Evolutionary conservation across 2,329 filamentous ascomycete species (phyloP).

Genomic region (Blastomyces emzantsi): DNA sequence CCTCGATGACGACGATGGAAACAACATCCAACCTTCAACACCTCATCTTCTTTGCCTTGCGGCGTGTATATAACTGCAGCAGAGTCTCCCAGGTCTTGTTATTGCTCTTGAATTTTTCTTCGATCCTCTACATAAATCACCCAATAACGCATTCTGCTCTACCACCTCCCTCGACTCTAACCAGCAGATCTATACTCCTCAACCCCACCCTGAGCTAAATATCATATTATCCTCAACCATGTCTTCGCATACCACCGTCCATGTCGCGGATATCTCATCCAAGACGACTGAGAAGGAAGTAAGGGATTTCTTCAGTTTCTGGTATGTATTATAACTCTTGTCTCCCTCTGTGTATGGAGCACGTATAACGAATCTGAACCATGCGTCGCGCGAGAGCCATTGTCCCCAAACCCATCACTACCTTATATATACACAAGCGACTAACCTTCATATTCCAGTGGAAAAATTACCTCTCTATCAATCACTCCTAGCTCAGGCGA

Average conservation of each 20-base stretch:
- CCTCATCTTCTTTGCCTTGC: background rate
- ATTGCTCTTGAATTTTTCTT: background rate
- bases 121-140: background rate
- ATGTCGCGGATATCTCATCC: constrained; percentile 80
- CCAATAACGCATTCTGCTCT: background rate
- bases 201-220: too few relatives aligned
- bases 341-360: too few relatives aligned
- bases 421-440: background rate
- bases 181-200: too few relatives aligned
- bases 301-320: constrained; percentile 94
- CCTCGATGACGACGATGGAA: constrained; percentile 11
- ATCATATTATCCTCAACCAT: background rate
- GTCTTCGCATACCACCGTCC: constrained; percentile 50
- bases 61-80: background rate
- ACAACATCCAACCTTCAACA: background rate
- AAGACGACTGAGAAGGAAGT: constrained; percentile 84
- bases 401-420: too few relatives aligned
- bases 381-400: background rate
- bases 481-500: constrained; percentile 53
- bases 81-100: background rate
- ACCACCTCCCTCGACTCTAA: background rate
- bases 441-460: constrained; percentile 46
- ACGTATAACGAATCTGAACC: background rate
- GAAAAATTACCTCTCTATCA: constrained; percentile 80
- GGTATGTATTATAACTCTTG: constrained; percentile 46